Base-by-base conservation (phyloP, 768 basidiomycete species). In the Kwoniella sp. region DNA sequence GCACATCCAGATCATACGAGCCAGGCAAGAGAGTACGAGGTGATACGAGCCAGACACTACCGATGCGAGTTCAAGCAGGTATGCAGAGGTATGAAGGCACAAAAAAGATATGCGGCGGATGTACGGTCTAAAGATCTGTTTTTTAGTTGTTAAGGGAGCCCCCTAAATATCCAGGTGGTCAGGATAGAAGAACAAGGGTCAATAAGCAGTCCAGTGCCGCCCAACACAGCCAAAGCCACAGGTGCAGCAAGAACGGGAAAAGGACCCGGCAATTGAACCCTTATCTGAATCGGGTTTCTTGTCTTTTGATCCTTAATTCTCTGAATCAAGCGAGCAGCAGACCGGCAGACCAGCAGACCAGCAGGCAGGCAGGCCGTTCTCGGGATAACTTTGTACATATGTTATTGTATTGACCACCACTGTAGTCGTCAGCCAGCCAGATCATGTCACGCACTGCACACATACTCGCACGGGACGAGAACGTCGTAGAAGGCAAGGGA, bases 161-260 rank as follows among this genome's bases (percentile, higher is more conserved):
- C 40, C 40, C 40, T 15, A 44, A 44, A 44, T 44, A 44, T 44
- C 40, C 17, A 44, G 40, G 10, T 44, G 8, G 7, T 44, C 40
- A 44, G 40, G 17, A 44, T 9, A 3, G 17, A 10, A 13, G 33
- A 33, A 6, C 33, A 33, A 33, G 33, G 33, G 33, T 33, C 33
- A 44, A 10, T 44, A 44, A 44, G 40, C 40, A 44, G 40, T 44
- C 40, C 40, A 19, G 40, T 44, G 40, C 40, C 40, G 40, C 40
- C 33, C n/a, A n/a, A n/a, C n/a, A n/a, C n/a, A n/a, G n/a, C n/a
- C n/a, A n/a, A n/a, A n/a, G n/a, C n/a, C n/a, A n/a, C n/a, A n/a
- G n/a, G n/a, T n/a, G n/a, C n/a, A n/a, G n/a, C n/a, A n/a, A n/a
- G n/a, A n/a, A n/a, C n/a, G n/a, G 33, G 33, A 15, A 44, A 44